Base-by-base conservation (phyloP, 1,284 basidiomycete species). In the Cryptococcus maquisensis region DNA sequence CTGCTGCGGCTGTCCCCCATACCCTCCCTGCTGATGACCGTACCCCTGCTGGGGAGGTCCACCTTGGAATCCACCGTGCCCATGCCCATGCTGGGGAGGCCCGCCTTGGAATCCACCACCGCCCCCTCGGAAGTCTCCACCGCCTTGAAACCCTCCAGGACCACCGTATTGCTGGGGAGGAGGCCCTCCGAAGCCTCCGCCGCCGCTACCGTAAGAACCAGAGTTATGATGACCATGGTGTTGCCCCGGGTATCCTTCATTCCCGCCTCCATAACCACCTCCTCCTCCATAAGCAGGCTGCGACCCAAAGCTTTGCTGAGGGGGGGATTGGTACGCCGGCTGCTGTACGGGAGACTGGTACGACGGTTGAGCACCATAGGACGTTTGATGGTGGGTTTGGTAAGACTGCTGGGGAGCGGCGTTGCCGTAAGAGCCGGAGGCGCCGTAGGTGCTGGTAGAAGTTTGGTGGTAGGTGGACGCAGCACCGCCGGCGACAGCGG, bases 191-290 rank as follows among this genome's bases (percentile, higher is more conserved):
- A 16, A n/a, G 16, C 45, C 51, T 18, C 37, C 41, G 21, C 21
- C 23, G 5, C 26, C 35, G 32, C 44, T 38, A 18, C 52, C 52
- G 32, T 54, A 38, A 18, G 47, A 48, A 13, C 55, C 50, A 15
- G 28, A 21, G 35, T 16, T 10, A 10, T 24, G 28, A 36, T 32
- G 35, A 18, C 41, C 37, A 20, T n/a, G 12, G 9, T 51, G 46
- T 45, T 56, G 54, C 7, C 51, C 52, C 6, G 56, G 52, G 32
- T 51, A 54, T 21, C 48, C 54, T 26, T 51, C 49, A n/a, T 48
- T 46, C 20, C 42, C 45, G 20, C 41, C 42, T 23, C 26, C 24
- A 26, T n/a, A n/a, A n/a, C n/a, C n/a, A n/a, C n/a, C n/a, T n/a
- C n/a, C n/a, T n/a, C n/a, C n/a, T n/a, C 23, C 23, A 20, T 15